A percentile compares a stretch with the other conserved stretches of the same genome.
These are phyloP conservation scores for Kodamaea sp. DNA, from an alignment of 1,139 yeast genomes.

Conservation along the genomic window DNA sequence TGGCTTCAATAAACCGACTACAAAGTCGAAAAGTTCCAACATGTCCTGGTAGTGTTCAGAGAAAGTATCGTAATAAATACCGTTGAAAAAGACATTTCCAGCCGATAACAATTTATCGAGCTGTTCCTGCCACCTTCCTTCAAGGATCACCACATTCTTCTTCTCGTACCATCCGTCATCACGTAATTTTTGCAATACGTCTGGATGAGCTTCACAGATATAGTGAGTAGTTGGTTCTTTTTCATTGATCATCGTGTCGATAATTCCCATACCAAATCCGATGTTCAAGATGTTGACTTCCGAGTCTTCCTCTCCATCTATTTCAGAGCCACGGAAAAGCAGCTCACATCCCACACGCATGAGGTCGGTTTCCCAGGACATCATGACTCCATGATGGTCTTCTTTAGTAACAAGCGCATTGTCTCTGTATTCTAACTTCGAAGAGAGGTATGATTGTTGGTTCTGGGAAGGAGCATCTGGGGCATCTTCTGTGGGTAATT, in stretches of 20 bases:
- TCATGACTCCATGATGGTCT: constrained; percentile 90
- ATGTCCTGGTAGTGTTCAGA: constrained; percentile 85
- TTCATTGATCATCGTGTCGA: constrained; percentile 73
- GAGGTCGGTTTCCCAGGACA: constrained; percentile 90
- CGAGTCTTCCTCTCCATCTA: constrained; percentile 32
- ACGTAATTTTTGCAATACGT: constrained; percentile 68
- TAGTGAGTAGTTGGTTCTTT: constrained; percentile 69
- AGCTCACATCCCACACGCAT: constrained; percentile 82
- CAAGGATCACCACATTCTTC: constrained; percentile 68
- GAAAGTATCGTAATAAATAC: constrained; percentile 91
- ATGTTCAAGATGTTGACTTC: constrained; percentile 69
- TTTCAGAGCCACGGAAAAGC: constrained; percentile 45
- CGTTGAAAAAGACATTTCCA: constrained; percentile 76
- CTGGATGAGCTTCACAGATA: constrained; percentile 95
- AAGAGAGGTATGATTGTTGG: constrained; percentile 63
- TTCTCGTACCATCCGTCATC: constrained; percentile 84
- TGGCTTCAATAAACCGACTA: constrained; percentile 82
- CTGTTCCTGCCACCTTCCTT: constrained; percentile 91
- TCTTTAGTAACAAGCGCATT: constrained; percentile 72
- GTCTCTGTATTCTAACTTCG: constrained; percentile 69
- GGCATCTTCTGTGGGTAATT: constrained; percentile 8
- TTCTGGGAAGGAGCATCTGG: constrained; percentile 60
- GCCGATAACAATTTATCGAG: constrained; percentile 62
- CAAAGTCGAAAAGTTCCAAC: constrained; percentile 77
- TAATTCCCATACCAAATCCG: constrained; percentile 97